Evolutionary conservation across 331 rosid species (phyloP).

Genomic region (Arachis monticola): DNA sequence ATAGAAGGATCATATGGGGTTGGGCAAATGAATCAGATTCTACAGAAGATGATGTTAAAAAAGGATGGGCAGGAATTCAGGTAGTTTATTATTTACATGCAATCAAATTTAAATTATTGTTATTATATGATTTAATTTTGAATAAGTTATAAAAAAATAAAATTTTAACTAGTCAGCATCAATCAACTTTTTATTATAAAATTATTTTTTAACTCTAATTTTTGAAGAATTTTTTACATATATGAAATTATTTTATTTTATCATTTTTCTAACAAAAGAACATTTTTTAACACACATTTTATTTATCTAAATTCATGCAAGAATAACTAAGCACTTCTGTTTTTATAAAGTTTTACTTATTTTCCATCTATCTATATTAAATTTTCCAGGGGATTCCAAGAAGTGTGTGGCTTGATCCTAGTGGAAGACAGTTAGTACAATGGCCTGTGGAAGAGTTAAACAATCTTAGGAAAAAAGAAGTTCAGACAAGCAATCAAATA

Average conservation of each 20-base stretch:
- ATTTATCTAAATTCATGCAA: neutral
- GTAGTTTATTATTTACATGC: constrained; percentile 30
- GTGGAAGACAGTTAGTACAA: constrained; percentile 54
- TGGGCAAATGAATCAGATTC: constrained; percentile 95
- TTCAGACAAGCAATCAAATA: constrained; percentile 33
- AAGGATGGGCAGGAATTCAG: constrained; percentile 97
- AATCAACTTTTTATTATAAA: too few species aligned
- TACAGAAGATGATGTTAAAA: constrained; percentile 39
- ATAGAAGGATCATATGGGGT: constrained; percentile 79
- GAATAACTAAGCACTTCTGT: neutral
- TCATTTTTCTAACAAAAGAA: neutral
- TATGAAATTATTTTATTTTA: too few species aligned
- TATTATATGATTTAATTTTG: neutral
- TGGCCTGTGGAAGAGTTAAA: constrained; percentile 68
- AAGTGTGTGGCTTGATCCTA: constrained; percentile 60
- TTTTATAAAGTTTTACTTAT: neutral
- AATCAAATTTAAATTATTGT: neutral
- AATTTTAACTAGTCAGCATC: too few species aligned
- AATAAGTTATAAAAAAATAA: too few species aligned
- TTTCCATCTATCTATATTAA: neutral
- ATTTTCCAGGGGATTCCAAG: constrained; percentile 71
- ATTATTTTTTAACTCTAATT: too few species aligned
- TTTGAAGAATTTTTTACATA: neutral
- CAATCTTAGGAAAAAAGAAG: constrained; percentile 47
- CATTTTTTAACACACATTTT: neutral